Evolutionary conservation across 305 asterid genomes (phyloP), one percentile per base, ranked within the genome.

Genomic region (Nicotiana rustica): DNA sequence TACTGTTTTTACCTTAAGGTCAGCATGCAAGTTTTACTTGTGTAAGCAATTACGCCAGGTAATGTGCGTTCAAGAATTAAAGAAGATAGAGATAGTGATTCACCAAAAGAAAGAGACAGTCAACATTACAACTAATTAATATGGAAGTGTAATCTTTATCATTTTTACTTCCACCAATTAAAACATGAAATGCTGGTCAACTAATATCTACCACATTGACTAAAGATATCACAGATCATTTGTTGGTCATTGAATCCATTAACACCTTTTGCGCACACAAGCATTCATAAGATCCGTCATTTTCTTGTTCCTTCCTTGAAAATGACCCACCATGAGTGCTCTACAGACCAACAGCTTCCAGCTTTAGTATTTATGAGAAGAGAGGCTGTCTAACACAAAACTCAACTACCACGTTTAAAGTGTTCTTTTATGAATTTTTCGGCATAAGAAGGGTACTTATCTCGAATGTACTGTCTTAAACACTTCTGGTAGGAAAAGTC

Each of bases 401-500:
- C 55, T 88, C 88, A 89, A 71, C 94, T 91, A 59, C 95, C 92
- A 3, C 97, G 97, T 84, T 92, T 95, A 79, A 93, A 86, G 89
- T 96, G 93, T 84, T 89, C 89, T 78, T 66, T 91, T 59, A 93
- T 91, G 87, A 94, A 94, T 83, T 87, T 92, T 84, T 93, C 94
- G 0, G 94, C 98, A 10, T 91, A 69, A 77, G 92, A 90, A 79
- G 97, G 97, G 87, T 96, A 96, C 88, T 90, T 92, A 18, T 83
- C 87, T 83, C 95, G 92, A 81, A 96, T 85, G 85, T 93, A 94
- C 56, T 94, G 88, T 57, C 94, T 85, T 21, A 96, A 88, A 84
- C 98, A 96, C 89, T 94, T 96, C 90, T 96, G 98, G 92, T 96
- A 96, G 67, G 98, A 96, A 90, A 96, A 94, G 86, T 94, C 99